Evolutionary conservation across 192 early-diverging fungal genomes (phyloP), one percentile per base, ranked within the genome.

Genomic region (Rhizophlyctis rosea): DNA sequence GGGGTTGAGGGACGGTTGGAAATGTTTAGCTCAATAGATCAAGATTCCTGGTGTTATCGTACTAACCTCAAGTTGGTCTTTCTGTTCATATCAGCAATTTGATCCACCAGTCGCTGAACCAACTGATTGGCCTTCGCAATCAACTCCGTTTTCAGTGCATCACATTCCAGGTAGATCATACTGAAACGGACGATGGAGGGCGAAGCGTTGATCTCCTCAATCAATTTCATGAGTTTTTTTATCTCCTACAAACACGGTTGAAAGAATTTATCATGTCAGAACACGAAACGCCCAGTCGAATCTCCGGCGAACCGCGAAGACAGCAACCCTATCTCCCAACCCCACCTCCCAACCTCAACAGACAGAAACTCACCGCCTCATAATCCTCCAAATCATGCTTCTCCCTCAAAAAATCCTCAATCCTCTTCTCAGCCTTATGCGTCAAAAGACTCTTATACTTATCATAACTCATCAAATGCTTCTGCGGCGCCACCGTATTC

Each of bases 371-470:
- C 48, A 82, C 80, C 39, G 48, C 33, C 57, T 85, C 83, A 47
- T 80, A 85, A 44, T 85, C 83, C 3, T 85, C 83, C 39, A 85
- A 65, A 32, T 82, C 82, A 54, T 86, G 80, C 68, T 79, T 81
- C 58, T 86, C 82, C 16, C 82, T 53, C 68, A 86, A 73, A 61
- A 86, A 86, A 28, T 86, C 84, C 27, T 86, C 84, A 23, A 86
- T 77, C 35, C 75, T 48, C 71, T 86, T 86, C 61, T 86, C 84
- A 3, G 84, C 84, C 65, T 82, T 82, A 28, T 86, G 78, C 16
- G 80, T 86, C 53, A 86, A 61, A 33, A 86, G 61, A 2, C 72
- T 54, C 64, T 86, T 86, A 72, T 84, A 85, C 57, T 84, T 84
- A 34, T 86, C 84, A 61, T 85, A 85, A 21, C 66, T 70, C 69